phyloP scores from a whole-genome alignment of 306 rosid genomes.

The Sicyos baderoa region DNA sequence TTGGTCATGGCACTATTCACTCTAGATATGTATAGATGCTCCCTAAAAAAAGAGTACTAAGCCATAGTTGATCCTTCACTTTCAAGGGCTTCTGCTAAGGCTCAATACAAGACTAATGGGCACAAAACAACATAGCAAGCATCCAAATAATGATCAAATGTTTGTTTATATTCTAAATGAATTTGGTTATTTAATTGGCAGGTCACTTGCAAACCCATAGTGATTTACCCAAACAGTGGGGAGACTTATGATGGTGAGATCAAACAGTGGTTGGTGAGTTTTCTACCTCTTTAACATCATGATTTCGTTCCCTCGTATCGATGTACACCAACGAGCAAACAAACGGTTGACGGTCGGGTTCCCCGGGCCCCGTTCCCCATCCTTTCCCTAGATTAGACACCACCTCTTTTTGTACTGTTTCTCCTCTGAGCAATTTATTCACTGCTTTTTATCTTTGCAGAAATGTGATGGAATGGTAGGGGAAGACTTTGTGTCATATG shows the following conservation, averaged over 20 bases:
- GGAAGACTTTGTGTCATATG: conserved; percentile 63
- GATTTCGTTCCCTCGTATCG: background rate
- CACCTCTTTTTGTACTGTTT: background rate
- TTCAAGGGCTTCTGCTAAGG: background rate
- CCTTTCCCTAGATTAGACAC: background rate
- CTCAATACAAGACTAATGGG: background rate
- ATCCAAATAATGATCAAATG: background rate
- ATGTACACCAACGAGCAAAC: background rate
- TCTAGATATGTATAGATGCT: background rate
- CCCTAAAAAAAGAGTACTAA: background rate
- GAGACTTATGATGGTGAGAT: conserved; percentile 57
- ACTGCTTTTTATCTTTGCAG: conserved; percentile 27
- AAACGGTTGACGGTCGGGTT: background rate
- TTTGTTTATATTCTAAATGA: background rate
- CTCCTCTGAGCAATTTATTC: background rate
- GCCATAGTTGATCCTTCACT: background rate
- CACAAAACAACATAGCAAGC: background rate
- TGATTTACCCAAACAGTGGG: conserved; percentile 86
- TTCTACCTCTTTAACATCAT: background rate
- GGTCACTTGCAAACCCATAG: conserved; percentile 61
- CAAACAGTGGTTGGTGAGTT: conserved; percentile 69
- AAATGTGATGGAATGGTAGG: conserved; percentile 38
- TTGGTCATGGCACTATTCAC: background rate
- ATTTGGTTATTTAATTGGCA: conserved; percentile 26
- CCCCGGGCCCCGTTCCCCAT: background rate